Conservation (phyloP, 768 basidiomycete genomes). For the Dendrothele bispora region DNA sequence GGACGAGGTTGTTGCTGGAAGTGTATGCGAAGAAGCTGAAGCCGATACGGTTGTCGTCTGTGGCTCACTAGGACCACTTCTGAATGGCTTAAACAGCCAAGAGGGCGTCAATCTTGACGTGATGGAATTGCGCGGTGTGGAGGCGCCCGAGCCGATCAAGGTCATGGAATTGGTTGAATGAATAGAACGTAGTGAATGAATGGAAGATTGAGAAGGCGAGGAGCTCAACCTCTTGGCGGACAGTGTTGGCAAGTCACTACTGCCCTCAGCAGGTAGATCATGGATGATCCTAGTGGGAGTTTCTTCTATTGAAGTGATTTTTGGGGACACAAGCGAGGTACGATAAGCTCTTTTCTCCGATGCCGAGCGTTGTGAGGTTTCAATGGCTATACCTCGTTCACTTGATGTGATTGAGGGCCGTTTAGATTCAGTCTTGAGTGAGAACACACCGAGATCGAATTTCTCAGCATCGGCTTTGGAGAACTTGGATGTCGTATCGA, state of each 20-base stretch:
- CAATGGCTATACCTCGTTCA: conserved; percentile 27
- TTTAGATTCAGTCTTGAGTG: conserved; percentile 37
- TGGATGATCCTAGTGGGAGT: conserved; percentile 52
- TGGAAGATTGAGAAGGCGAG: conserved; percentile 68
- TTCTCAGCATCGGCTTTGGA: conserved; percentile 62
- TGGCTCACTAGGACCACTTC: conserved; percentile 61
- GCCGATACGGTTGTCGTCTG: conserved; percentile 59
- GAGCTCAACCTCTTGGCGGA: conserved; percentile 43
- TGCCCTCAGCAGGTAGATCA: conserved; percentile 50
- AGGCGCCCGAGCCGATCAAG: conserved; percentile 16
- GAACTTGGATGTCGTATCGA: conserved; percentile 32
- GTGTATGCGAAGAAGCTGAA: conserved; percentile 37
- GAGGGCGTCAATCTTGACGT: conserved; percentile 67
- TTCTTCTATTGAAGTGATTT: conserved; percentile 70
- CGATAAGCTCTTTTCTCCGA: conserved; percentile 49
- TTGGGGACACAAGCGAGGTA: conserved; percentile 43
- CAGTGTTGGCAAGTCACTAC: conserved; percentile 13
- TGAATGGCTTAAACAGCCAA: conserved; percentile 81
- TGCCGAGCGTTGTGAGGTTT: conserved; percentile 35
- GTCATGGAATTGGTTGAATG: conserved; percentile 38
- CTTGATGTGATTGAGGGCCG: not conserved
- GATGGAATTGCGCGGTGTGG: conserved; percentile 37
- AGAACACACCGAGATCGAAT: conserved; percentile 74
- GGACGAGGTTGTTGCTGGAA: conserved; percentile 23
- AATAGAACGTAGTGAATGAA: conserved; percentile 53